Evolutionary conservation across 2,329 filamentous ascomycete genomes (phyloP).

Genomic region (Penicillium hordei): DNA sequence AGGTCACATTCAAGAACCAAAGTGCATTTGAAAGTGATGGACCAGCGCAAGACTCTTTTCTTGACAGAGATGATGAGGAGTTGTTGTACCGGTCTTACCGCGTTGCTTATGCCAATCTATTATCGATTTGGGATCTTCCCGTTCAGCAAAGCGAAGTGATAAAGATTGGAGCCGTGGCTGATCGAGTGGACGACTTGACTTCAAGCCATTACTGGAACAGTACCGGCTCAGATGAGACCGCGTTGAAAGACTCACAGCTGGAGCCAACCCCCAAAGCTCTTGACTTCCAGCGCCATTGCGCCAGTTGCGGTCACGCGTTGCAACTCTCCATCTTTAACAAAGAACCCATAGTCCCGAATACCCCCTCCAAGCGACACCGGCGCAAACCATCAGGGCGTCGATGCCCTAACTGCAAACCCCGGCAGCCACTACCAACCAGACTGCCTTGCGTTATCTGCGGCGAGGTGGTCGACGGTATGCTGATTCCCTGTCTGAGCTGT

Average conservation of each 20-base stretch:
- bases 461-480: constrained; percentile 45
- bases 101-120: constrained; percentile 57
- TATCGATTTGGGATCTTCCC: constrained; percentile 59
- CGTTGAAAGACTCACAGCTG: constrained; percentile 24
- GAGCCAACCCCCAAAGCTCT: constrained; percentile 31
- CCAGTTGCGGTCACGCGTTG: constrained; percentile 40
- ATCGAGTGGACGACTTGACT: constrained; percentile 32
- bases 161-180: constrained; percentile 52
- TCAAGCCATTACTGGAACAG: constrained; percentile 26
- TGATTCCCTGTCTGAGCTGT: constrained; percentile 49
- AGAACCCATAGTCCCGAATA: constrained; percentile 16
- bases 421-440: constrained; percentile 34
- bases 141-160: constrained; percentile 58
- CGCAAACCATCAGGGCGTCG: constrained; percentile 18
- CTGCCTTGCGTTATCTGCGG: constrained; percentile 48
- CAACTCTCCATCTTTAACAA: constrained; percentile 39
- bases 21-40: constrained; percentile 57
- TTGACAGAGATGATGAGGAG: constrained; percentile 50
- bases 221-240: constrained; percentile 27
- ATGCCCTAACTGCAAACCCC: constrained; percentile 41
- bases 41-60: constrained; percentile 47
- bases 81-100: constrained; percentile 55
- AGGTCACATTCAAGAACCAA: constrained; percentile 57
- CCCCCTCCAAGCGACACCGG: constrained; percentile 23
- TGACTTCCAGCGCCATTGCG: constrained; percentile 46